Conservation (phyloP, 192 early-diverging fungal genomes). For the Chytriomyces hyalinus region DNA sequence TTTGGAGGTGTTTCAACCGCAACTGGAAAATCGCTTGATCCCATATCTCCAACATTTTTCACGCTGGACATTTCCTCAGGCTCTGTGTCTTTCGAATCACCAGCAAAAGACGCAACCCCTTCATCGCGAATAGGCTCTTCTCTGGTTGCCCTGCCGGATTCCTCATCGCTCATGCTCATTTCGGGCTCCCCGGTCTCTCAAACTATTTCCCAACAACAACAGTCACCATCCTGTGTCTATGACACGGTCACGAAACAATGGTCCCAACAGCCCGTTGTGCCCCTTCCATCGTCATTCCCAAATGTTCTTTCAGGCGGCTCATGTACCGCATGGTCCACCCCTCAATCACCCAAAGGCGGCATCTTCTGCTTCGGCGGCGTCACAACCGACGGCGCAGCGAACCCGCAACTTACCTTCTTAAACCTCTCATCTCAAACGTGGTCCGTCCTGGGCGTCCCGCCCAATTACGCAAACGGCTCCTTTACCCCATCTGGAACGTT, state of each 20-base stretch:
- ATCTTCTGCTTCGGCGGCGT: conserved; percentile 31
- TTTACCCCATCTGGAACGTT: neutral
- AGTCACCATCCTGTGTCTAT: neutral
- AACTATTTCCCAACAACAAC: neutral
- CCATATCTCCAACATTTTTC: neutral
- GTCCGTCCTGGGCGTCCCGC: conserved; percentile 18
- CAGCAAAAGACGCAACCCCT: neutral
- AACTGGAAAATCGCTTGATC: neutral
- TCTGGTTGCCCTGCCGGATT: conserved; percentile 1
- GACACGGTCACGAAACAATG: neutral
- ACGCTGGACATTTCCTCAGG: conserved; percentile 1
- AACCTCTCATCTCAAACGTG: conserved; percentile 1
- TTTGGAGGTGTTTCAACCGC: conserved; percentile 16
- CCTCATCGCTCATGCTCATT: neutral
- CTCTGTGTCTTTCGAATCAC: neutral
- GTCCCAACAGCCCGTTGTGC: neutral
- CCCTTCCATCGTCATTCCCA: neutral
- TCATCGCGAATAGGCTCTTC: conserved; percentile 15
- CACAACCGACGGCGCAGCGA: neutral
- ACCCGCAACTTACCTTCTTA: conserved; percentile 26
- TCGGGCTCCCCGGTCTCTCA: neutral
- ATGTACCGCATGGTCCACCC: conserved; percentile 18
- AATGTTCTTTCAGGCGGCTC: conserved; percentile 21
- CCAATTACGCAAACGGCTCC: neutral
- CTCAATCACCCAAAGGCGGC: conserved; percentile 1